Evolutionary conservation across 192 early-diverging fungal genomes (phyloP).

Genomic region (Allomyces javanicus): DNA sequence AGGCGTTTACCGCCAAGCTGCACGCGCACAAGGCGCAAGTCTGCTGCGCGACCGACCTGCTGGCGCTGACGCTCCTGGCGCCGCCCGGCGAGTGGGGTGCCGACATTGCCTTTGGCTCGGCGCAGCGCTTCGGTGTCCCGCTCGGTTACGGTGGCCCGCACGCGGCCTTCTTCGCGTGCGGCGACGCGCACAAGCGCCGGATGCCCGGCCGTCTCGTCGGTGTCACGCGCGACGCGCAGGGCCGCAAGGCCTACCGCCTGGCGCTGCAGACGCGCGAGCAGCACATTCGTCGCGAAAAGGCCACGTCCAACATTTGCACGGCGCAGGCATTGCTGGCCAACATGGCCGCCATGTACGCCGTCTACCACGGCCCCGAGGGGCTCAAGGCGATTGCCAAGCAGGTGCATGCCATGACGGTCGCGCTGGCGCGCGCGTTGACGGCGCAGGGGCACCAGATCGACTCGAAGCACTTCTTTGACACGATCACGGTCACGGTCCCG

Average conservation of each 20-base stretch:
- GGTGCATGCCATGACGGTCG: constrained; percentile 73
- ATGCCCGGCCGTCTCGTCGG: constrained; percentile 94
- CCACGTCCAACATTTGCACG: constrained; percentile 97
- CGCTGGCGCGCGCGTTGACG: constrained; percentile 57
- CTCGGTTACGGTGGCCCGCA: constrained; percentile 98
- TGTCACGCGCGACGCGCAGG: constrained; percentile 77
- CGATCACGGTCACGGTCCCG: constrained; percentile 60
- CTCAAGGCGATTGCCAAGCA: constrained; percentile 75
- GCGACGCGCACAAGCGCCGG: constrained; percentile 76
- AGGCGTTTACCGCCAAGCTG: constrained; percentile 51
- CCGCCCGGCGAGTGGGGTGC: constrained; percentile 91
- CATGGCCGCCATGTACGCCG: constrained; percentile 98
- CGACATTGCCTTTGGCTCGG: constrained; percentile 95
- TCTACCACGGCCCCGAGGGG: constrained; percentile 94
- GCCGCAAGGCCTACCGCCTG: constrained; percentile 77
- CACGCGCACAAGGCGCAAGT: constrained; percentile 65
- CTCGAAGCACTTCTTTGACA: constrained; percentile 85
- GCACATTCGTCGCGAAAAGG: constrained; percentile 98
- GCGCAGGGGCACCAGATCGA: constrained; percentile 60
- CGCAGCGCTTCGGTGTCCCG: constrained; percentile 95
- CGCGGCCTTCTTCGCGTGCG: constrained; percentile 94
- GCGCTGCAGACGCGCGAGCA: constrained; percentile 96
- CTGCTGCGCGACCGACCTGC: constrained; percentile 78
- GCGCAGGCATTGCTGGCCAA: constrained; percentile 97
- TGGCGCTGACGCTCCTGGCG: constrained; percentile 77